Conservation (phyloP, 768 basidiomycete genomes). For the Saitozyma sp. region DNA sequence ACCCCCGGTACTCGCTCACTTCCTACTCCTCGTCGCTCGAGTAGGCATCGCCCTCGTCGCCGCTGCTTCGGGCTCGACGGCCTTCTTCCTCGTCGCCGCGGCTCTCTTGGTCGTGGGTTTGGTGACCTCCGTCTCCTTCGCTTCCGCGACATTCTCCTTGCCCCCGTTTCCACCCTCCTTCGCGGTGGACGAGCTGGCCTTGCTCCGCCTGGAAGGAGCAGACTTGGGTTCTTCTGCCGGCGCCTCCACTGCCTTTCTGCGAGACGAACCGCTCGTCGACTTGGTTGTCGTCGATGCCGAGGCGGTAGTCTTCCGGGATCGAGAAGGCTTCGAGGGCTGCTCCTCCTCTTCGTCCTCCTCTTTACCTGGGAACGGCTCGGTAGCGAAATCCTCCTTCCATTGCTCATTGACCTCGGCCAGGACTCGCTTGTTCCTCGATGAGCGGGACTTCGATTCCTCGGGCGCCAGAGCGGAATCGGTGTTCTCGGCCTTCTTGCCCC, state of each 20-base stretch:
- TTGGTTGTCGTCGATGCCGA: background rate
- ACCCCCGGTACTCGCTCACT: background rate
- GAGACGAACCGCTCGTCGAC: no score
- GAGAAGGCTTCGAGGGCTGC: background rate
- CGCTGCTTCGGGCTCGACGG: background rate
- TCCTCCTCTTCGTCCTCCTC: background rate
- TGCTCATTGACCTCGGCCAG: background rate
- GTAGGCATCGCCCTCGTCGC: background rate
- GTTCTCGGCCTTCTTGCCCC: background rate
- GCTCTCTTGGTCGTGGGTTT: background rate
- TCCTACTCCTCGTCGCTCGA: slow-evolving; percentile 21
- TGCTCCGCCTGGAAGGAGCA: background rate
- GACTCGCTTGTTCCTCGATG: background rate
- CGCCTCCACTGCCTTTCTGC: background rate
- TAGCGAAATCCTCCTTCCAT: background rate
- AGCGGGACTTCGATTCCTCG: background rate
- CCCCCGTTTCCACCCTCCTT: background rate
- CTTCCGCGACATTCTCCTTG: background rate
- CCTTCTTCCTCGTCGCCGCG: background rate
- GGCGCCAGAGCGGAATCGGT: background rate
- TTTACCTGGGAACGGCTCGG: background rate
- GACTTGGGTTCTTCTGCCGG: background rate
- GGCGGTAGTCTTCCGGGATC: background rate
- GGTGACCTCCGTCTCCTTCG: background rate
- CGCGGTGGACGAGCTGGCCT: background rate